Evolutionary conservation across 179 eudicot species (phyloP).

Genomic region (Pouteria campechiana): DNA sequence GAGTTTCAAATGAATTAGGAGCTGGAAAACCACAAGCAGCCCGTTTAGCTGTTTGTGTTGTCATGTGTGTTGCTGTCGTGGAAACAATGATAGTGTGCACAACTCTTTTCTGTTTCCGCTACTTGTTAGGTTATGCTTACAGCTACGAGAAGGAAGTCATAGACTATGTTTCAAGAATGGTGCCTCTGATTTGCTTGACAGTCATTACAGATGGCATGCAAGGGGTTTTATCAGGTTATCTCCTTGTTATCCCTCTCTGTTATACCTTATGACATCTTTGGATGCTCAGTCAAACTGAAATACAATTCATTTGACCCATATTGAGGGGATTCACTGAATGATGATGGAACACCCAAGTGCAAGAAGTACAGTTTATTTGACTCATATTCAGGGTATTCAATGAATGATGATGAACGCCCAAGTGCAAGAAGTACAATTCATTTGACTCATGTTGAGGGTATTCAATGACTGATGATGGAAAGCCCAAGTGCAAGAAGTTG

Average conservation of each 20-base stretch:
- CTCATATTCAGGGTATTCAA: neutral
- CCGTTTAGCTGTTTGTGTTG: slow-evolving; percentile 40
- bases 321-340: neutral
- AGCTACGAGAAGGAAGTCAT: slow-evolving; percentile 67
- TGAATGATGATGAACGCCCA: neutral
- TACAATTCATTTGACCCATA: neutral
- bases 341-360: neutral
- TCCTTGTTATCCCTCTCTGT: neutral
- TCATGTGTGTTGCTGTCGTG: slow-evolving; percentile 25
- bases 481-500: neutral
- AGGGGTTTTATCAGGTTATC: slow-evolving; percentile 52
- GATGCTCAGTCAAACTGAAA: neutral
- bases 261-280: neutral
- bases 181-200: slow-evolving; percentile 50
- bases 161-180: slow-evolving; percentile 54
- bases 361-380: neutral
- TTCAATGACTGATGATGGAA: neutral
- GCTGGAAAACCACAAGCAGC: slow-evolving; percentile 58
- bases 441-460: neutral
- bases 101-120: slow-evolving; percentile 27
- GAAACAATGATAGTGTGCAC: slow-evolving; percentile 35
- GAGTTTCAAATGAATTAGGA: slow-evolving; percentile 77
- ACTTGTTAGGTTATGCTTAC: slow-evolving; percentile 48
- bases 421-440: neutral
- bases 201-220: slow-evolving; percentile 46